Conservation (phyloP, 306 rosid species). For the Alnus glutinosa region DNA sequence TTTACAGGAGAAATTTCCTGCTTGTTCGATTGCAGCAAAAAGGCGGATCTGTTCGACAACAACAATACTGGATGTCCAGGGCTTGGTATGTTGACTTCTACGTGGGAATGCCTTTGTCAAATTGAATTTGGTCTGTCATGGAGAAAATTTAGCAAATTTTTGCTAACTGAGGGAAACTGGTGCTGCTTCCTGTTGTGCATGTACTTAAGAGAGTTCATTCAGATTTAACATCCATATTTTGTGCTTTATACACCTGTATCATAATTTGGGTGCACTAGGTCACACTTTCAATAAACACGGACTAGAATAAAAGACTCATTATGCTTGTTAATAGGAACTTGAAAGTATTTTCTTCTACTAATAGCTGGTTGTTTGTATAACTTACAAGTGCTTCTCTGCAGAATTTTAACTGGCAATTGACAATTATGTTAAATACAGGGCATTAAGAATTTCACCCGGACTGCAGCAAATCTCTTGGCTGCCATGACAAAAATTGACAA, state of each 20-base stretch:
- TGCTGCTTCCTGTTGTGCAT: background rate
- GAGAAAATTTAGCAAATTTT: background rate
- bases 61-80: slow-evolving; percentile 91
- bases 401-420: slow-evolving; percentile 16
- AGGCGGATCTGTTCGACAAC: slow-evolving; percentile 80
- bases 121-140: background rate
- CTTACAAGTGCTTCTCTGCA: slow-evolving; percentile 3
- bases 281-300: background rate
- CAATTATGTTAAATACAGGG: slow-evolving; percentile 60
- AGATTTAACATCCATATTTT: background rate
- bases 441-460: slow-evolving; percentile 78
- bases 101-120: slow-evolving; percentile 10
- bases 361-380: background rate
- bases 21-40: slow-evolving; percentile 92
- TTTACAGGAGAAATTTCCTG: slow-evolving; percentile 85
- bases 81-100: slow-evolving; percentile 69
- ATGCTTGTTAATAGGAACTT: background rate
- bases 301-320: background rate
- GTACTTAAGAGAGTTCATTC: background rate
- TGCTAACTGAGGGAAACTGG: background rate
- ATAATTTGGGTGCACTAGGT: background rate
- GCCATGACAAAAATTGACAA: slow-evolving; percentile 77
- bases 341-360: background rate
- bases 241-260: background rate
- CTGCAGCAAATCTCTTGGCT: slow-evolving; percentile 84